A percentile compares a stretch with the other conserved stretches of the same genome.
Conservation (phyloP, 2,329 filamentous ascomycete genomes). For the Penicillium sp. region DNA sequence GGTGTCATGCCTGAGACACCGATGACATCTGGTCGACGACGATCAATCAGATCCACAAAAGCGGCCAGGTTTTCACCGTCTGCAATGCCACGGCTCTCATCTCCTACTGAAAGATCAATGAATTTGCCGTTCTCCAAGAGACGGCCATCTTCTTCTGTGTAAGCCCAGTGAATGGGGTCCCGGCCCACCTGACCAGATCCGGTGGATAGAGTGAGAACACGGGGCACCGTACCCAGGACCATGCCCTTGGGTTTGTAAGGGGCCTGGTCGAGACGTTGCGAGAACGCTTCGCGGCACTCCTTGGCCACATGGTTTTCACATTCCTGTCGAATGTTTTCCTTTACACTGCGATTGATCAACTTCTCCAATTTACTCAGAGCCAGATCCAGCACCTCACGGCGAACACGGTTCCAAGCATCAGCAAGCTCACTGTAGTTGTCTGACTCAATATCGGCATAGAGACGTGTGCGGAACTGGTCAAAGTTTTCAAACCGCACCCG, state of each 20-base stretch:
- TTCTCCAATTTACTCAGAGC: slow-evolving; percentile 79
- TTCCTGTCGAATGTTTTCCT: slow-evolving; percentile 87
- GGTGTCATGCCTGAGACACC: slow-evolving; percentile 85
- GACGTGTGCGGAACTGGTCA: slow-evolving; percentile 69
- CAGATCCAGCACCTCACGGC: slow-evolving; percentile 77
- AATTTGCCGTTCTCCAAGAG: slow-evolving; percentile 88
- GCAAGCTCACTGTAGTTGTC: slow-evolving; percentile 95
- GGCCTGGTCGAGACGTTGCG: slow-evolving; percentile 86
- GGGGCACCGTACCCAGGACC: slow-evolving; percentile 80
- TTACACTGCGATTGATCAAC: slow-evolving; percentile 85
- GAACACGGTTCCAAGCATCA: slow-evolving; percentile 89
- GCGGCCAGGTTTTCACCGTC: slow-evolving; percentile 63
- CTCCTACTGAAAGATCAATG: slow-evolving; percentile 66
- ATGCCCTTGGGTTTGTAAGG: slow-evolving; percentile 94
- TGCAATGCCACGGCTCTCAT: slow-evolving; percentile 64
- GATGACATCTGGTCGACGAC: slow-evolving; percentile 83
- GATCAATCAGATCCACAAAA: slow-evolving; percentile 75
- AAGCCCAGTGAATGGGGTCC: slow-evolving; percentile 86
- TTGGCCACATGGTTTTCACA: slow-evolving; percentile 92
- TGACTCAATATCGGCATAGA: slow-evolving; percentile 82
- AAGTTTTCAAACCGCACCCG: slow-evolving; percentile 73
- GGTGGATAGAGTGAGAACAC: slow-evolving; percentile 82
- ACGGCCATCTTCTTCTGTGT: slow-evolving; percentile 87
- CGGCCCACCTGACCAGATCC: slow-evolving; percentile 71
- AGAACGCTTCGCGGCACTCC: slow-evolving; percentile 83